Evolutionary conservation across 768 basidiomycete genomes (phyloP).

Genomic region (Suillus tomentosus): DNA sequence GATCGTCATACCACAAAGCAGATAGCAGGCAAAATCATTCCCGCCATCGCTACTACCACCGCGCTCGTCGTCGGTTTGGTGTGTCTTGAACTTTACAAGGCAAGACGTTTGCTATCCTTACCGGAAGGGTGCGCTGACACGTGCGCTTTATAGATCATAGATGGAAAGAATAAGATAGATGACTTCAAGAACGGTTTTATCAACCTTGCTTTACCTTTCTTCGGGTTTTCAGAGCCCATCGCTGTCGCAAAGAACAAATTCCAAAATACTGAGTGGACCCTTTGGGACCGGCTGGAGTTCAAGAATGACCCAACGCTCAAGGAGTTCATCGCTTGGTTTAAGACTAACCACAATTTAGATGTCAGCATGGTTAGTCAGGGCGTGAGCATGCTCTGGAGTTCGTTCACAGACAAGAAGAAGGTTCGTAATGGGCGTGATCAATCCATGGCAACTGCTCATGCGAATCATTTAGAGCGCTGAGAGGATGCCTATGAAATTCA

Average conservation of each 20-base stretch:
- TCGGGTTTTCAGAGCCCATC: conserved; percentile 98
- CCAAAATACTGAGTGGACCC: conserved; percentile 87
- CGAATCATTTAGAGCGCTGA: conserved; percentile 69
- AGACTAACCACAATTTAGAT: conserved; percentile 79
- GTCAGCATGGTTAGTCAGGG: conserved; percentile 96
- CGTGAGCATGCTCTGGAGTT: conserved; percentile 97
- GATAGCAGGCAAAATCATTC: conserved; percentile 98
- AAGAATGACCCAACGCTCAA: conserved; percentile 84
- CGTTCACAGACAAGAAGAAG: conserved; percentile 93
- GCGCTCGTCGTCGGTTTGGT: conserved; percentile 94
- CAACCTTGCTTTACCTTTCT: conserved; percentile 97
- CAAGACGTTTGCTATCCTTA: conserved; percentile 26
- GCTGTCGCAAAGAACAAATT: conserved; percentile 89
- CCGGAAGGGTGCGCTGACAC: conserved; percentile 10
- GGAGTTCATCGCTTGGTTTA: conserved; percentile 85
- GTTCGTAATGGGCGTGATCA: conserved; percentile 39
- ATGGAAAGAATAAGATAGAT: conserved; percentile 91
- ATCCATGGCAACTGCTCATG: conserved; percentile 2
- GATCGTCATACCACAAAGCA: conserved; percentile 95
- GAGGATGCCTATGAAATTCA: conserved; percentile 86
- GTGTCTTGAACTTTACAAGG: conserved; percentile 97
- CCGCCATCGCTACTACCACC: conserved; percentile 98
- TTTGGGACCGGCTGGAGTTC: conserved; percentile 98
- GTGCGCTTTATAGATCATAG: conserved; percentile 71
- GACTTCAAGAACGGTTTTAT: conserved; percentile 98